Conservation (phyloP, 1,284 basidiomycete species). For the Pseudozyma pruni region DNA sequence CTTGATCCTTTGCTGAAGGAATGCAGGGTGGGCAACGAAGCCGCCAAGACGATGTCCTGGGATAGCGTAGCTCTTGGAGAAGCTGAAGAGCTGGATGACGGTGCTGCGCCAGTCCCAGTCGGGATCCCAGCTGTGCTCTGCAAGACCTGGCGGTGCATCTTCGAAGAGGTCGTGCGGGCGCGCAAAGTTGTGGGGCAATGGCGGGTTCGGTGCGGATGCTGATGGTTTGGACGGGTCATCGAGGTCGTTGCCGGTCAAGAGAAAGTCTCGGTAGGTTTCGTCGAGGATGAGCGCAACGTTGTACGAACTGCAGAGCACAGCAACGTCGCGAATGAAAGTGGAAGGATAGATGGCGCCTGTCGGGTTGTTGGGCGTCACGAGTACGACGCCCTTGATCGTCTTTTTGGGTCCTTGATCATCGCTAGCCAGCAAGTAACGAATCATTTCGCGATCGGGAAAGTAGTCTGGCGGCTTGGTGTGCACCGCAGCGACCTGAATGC, state of each 20-base stretch:
- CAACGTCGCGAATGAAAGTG: conserved; percentile 75
- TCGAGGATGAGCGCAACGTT: conserved; percentile 79
- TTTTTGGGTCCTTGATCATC: conserved; percentile 70
- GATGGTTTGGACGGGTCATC: conserved; percentile 1
- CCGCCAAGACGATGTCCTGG: conserved; percentile 85
- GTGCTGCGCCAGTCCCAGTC: conserved; percentile 72
- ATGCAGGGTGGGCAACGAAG: conserved; percentile 75
- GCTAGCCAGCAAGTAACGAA: conserved; percentile 73
- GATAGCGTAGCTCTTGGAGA: conserved; percentile 81
- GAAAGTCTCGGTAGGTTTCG: conserved; percentile 78
- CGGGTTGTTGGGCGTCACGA: conserved; percentile 71
- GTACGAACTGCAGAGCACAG: conserved; percentile 73
- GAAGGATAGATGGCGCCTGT: conserved; percentile 81
- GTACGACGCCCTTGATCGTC: conserved; percentile 75
- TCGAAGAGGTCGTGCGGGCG: conserved; percentile 75
- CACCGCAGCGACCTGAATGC: conserved; percentile 73
- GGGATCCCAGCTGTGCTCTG: conserved; percentile 10
- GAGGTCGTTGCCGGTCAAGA: conserved; percentile 69
- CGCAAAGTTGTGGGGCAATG: conserved; percentile 34
- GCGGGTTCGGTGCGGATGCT: not conserved
- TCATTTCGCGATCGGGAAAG: conserved; percentile 73
- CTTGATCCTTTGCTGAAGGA: conserved; percentile 69
- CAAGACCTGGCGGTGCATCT: conserved; percentile 14
- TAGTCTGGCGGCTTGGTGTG: conserved; percentile 73
- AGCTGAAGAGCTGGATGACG: conserved; percentile 52